Evolutionary conservation across 75 land plant genomes (phyloP).

Genomic region (Pseudotsuga menziesii): DNA sequence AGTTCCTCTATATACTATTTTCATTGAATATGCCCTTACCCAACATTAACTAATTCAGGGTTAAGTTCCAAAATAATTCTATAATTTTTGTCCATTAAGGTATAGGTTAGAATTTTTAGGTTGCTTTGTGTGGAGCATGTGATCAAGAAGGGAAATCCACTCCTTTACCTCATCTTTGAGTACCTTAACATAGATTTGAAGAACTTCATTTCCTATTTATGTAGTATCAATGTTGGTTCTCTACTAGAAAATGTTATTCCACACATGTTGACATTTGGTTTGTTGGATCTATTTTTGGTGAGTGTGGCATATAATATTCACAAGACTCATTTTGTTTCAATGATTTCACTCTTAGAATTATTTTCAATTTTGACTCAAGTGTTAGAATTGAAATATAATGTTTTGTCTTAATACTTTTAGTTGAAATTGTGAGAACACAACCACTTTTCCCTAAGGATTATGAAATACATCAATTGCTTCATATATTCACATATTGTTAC

Average conservation of each 20-base stretch:
- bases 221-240: constrained; percentile 37
- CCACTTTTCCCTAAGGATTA: constrained; percentile 61
- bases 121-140: constrained; percentile 79
- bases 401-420: constrained; percentile 10
- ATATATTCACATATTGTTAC: constrained; percentile 47
- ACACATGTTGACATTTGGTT: constrained; percentile 85
- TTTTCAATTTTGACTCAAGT: background rate
- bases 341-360: background rate
- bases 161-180: constrained; percentile 88
- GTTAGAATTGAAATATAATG: background rate
- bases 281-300: constrained; percentile 85
- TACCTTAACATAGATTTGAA: constrained; percentile 94
- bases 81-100: too few relatives aligned
- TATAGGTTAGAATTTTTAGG: constrained; percentile 16
- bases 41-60: too few relatives aligned
- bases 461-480: constrained; percentile 58
- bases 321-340: background rate
- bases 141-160: constrained; percentile 76
- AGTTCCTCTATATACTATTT: too few relatives aligned
- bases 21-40: too few relatives aligned
- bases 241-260: constrained; percentile 34
- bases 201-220: constrained; percentile 67
- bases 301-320: background rate
- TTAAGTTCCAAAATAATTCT: too few relatives aligned
- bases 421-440: constrained; percentile 42